Base-by-base conservation (phyloP, 192 early-diverging fungal species). In the Coemansia sp. region DNA sequence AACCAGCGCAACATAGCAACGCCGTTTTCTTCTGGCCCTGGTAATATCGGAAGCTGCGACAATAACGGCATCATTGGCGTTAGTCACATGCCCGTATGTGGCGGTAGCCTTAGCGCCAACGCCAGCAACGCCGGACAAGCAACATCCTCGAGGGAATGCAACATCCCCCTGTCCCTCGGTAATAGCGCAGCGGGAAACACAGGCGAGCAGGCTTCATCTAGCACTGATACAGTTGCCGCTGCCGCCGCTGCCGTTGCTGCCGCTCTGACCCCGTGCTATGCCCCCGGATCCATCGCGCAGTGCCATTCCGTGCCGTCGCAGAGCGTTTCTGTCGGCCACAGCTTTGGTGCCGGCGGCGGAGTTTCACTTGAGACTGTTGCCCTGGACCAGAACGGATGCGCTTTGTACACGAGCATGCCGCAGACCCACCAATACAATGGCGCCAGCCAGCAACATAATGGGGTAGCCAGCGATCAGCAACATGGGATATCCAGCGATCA, bases 331-430 rank as follows among this genome's bases (percentile, higher is more conserved):
- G 34, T 57, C 10, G 41, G 17, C 5, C 10, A 7, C 40, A 22
- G 15, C 19, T 57, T 36, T 34, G 46, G 46, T 19, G 23, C 19
- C 9, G 38, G 38, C 38, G 5, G 38, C 38, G 35, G 48, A 9
- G 45, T 60, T n/a, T 34, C 46, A 5, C 25, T 67, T 0, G 55
- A 58, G 5, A 34, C 64, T 3, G 45, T 66, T n/a, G 29, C 55
- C 2, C 35, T 66, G 9, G 65, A 60, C 38, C 65, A 67, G 3
- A 48, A 59, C 42, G 56, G 45, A 10, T 54, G 54, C 22, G 41
- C 56, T 35, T 38, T 66, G 19, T 66, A 66, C 32, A 23, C 53
- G 10, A 32, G 25, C 15, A n/a, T 57, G 25, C 34, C 55, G 5
- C 55, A 57, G 33, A 17, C 17, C 5, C 55, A 57, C 34, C 11